Evolutionary conservation across 1,284 basidiomycete species (phyloP), one percentile per base, ranked within the genome.

Genomic region (Sporisorium reilianum): DNA sequence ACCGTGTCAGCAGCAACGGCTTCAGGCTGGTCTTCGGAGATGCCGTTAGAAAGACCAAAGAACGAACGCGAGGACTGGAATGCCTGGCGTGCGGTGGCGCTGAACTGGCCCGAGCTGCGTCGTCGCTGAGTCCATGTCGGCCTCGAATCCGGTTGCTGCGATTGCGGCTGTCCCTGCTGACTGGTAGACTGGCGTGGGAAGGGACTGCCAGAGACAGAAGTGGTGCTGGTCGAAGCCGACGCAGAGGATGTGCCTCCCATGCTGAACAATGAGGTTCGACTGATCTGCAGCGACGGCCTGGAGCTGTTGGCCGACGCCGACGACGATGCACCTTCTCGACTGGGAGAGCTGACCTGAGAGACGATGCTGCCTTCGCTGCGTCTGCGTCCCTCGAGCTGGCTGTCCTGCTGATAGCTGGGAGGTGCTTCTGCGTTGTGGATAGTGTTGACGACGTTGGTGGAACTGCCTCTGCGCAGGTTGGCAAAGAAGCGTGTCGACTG

Each of bases 341-440:
- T 36, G 9, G 61, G 53, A 16, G 34, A 45, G 22, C 57, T 49
- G 61, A 45, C 44, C 36, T 50, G 48, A 20, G 67, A 61, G 11
- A 60, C 40, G 32, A 64, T 50, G 38, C 61, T 64, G 30, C 67
- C 67, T 40, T 70, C 67, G 48, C 67, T 70, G 30, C 56, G 61
- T 40, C 67, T 58, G 23, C 67, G 53, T 4, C 25, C 42, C 22
- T 64, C 53, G 11, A 49, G 48, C 14, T 46, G 55, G 1, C 49
- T 48, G 22, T 50, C 30, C 34, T 64, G 53, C 3, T 72, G 59
- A 23, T 72, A 72, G 60, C 50, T 61, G 1, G 69, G 69, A 20
- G 69, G 69, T 12, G 45, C 52, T 2, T 66, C 63, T 6, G 44
- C 9, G 18, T 38, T n/a, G n/a, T n/a, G n/a, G n/a, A n/a, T n/a